A percentile compares a stretch with the other conserved stretches of the same genome.
Conservation (phyloP, 805 yeast genomes). For the Candida lessepsii region DNA sequence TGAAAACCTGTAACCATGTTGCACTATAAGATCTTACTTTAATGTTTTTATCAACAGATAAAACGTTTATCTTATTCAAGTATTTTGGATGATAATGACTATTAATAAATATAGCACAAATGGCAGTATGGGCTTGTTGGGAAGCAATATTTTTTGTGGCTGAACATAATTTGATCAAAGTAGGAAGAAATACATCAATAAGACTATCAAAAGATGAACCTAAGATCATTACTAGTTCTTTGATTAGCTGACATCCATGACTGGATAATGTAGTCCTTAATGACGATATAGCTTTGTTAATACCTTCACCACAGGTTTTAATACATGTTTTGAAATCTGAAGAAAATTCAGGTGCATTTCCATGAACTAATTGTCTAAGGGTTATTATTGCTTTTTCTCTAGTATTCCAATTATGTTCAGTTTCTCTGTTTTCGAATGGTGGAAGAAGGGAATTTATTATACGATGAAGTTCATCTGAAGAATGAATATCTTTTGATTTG, state of each 20-base stretch:
- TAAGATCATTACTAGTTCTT: conserved; percentile 56
- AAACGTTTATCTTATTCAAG: conserved; percentile 46
- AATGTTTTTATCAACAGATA: conserved; percentile 66
- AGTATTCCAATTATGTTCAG: conserved; percentile 80
- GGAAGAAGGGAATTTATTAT: conserved; percentile 18
- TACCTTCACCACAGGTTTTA: conserved; percentile 45
- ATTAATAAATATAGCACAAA: conserved; percentile 55
- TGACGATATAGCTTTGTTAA: conserved; percentile 66
- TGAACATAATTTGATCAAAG: conserved; percentile 52
- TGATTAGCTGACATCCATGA: conserved; percentile 72
- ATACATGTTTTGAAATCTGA: conserved; percentile 35
- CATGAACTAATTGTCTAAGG: conserved; percentile 60
- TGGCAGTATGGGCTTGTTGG: conserved; percentile 52
- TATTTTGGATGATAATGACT: conserved; percentile 53
- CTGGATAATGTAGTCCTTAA: conserved; percentile 80
- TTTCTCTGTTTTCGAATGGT: conserved; percentile 68
- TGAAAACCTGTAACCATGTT: conserved; percentile 62
- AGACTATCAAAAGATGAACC: conserved; percentile 43
- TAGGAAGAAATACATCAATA: conserved; percentile 48
- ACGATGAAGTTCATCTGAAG: conserved; percentile 19
- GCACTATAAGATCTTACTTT: conserved; percentile 71
- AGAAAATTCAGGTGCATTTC: conserved; percentile 44
- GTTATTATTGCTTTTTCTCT: conserved; percentile 64
- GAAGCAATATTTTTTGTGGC: conserved; percentile 66
- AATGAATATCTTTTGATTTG: conserved; percentile 28